Percentiles rank a stretch among this genome's conserved stretches.
Conservation (phyloP, 805 yeast species). For the Candida ovalis region DNA sequence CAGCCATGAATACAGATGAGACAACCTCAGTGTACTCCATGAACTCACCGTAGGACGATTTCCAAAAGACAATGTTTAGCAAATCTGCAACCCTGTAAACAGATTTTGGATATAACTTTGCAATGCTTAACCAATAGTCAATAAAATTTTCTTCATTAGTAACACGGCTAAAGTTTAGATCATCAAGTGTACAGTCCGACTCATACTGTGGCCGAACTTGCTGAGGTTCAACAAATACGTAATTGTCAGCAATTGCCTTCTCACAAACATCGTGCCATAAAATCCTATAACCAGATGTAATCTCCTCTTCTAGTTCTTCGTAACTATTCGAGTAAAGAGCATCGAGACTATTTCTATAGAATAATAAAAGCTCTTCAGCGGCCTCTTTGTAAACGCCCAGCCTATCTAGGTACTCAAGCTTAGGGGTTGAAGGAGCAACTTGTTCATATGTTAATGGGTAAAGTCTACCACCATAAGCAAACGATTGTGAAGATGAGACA, state of each 20-base stretch:
- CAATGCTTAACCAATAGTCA: conserved; percentile 39
- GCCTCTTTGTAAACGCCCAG: conserved; percentile 31
- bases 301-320: conserved; percentile 27
- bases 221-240: conserved; percentile 21
- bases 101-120: conserved; percentile 40
- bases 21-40: conserved; percentile 35
- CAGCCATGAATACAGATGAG: conserved; percentile 32
- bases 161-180: conserved; percentile 37
- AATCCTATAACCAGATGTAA: conserved; percentile 22
- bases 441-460: conserved; percentile 36
- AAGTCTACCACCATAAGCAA: conserved; percentile 33
- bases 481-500: conserved; percentile 33
- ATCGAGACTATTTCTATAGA: conserved; percentile 22
- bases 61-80: conserved; percentile 32
- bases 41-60: conserved; percentile 29
- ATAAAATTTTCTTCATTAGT: conserved; percentile 35
- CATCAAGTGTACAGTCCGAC: conserved; percentile 35
- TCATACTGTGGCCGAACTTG: conserved; percentile 38
- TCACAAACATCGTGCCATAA: conserved; percentile 19
- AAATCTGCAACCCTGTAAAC: conserved; percentile 36
- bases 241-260: conserved; percentile 17
- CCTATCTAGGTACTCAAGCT: conserved; percentile 29
- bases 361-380: conserved; percentile 27
- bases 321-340: conserved; percentile 16
- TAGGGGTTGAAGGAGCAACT: conserved; percentile 38